Percentiles rank a stretch among this genome's conserved stretches.
phyloP scores from a whole-genome alignment of 371 early-diverging fungal genomes.

The Actinomortierella ambigua region DNA sequence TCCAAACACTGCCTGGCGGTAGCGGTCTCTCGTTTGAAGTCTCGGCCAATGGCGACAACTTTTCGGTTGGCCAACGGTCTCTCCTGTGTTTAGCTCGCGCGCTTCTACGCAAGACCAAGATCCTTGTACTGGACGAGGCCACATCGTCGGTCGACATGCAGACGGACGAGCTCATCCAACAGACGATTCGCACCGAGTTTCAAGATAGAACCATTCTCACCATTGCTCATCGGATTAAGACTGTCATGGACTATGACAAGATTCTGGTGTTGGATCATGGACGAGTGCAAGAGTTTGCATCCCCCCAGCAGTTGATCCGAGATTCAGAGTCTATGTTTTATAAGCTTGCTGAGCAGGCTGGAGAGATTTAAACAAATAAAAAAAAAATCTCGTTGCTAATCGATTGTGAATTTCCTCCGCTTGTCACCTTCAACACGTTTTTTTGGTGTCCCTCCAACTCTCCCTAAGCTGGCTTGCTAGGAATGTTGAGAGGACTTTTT shows the following conservation, averaged over 20 bases:
- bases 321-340: constrained; percentile 54
- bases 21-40: constrained; percentile 44
- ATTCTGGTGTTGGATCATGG: constrained; percentile 66
- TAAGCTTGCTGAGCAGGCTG: no score
- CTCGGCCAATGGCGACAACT: constrained; percentile 57
- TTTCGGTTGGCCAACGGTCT: constrained; percentile 68
- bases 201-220: constrained; percentile 34
- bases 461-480: no score
- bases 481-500: no score
- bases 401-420: no score
- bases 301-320: constrained; percentile 54
- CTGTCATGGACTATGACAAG: constrained; percentile 57
- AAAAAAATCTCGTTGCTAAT: no score
- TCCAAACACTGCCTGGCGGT: constrained; percentile 52
- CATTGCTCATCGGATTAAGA: constrained; percentile 57
- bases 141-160: constrained; percentile 85
- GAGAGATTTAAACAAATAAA: no score
- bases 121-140: constrained; percentile 69
- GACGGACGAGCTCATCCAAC: constrained; percentile 82
- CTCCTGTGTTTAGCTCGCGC: constrained; percentile 67
- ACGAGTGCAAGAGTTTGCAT: constrained; percentile 58
- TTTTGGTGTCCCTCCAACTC: no score
- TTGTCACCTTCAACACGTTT: no score
- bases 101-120: constrained; percentile 49
- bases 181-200: constrained; percentile 77